Base-by-base conservation (phyloP, 768 basidiomycete genomes). In the Amyloporia xantha region DNA sequence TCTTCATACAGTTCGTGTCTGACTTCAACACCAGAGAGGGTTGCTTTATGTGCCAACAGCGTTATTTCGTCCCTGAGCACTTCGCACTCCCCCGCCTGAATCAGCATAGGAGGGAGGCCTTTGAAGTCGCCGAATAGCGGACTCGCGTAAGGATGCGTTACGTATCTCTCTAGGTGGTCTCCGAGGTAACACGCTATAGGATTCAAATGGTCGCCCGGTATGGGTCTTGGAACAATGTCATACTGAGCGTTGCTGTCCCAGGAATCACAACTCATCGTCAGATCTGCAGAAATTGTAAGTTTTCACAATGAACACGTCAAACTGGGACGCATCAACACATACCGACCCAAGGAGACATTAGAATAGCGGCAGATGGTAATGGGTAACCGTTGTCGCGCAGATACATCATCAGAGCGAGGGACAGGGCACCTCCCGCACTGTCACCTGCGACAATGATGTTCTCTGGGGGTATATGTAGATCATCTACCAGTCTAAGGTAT, bases 261-360 rank as follows among this genome's bases (percentile, higher is more conserved):
- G n/a, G 92, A 95, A 48, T 93, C 90, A 64, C 93, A 97, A 56
- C 91, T 94, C 82, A 96, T 90, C 0, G 96, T 97, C 53, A 99
- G 68, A 65, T 95, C 91, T 90, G 55, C 17, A 17, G 20, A 41
- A 9, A 37, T 5, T 15, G 44, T 60, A 30, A 50, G 42, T 30
- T 47, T 15, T 44, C n/a, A n/a, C n/a, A n/a, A n/a, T n/a, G n/a
- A n/a, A n/a, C 38, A 39, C 30, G 19, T 19, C 9, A 39, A 39
- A 39, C 19, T 21, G 6, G 20, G 6, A 39, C 26, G 48, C 3
- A 47, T 13, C 17, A 13, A n/a, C 42, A 47, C 89, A 70, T 50
- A 85, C 93, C 92, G 55, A 95, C 91, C 93, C 93, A 97, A 4
- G 93, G 93, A 20, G 86, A 92, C 79, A 98, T 83, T 33, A 96